Evolutionary conservation across 2,329 filamentous ascomycete genomes (phyloP).

Genomic region (Juglanconis oblonga): DNA sequence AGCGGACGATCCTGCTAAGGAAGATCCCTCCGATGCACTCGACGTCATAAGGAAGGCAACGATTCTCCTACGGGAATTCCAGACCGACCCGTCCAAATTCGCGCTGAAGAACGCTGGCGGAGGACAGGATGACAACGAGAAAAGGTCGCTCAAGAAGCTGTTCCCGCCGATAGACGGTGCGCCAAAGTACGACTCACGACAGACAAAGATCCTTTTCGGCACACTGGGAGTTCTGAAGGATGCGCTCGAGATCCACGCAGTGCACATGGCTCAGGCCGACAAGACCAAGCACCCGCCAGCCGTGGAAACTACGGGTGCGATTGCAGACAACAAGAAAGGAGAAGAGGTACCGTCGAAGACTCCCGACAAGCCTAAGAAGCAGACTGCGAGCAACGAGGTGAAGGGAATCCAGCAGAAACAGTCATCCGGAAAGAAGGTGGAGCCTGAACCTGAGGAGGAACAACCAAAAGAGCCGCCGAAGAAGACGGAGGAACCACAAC

Average conservation of each 20-base stretch:
- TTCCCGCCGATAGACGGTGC: conserved; percentile 9
- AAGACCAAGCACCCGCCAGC: neutral
- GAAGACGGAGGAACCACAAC: neutral
- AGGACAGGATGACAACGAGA: conserved; percentile 9
- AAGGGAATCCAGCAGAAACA: neutral
- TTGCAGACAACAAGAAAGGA: neutral
- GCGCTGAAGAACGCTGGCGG: neutral
- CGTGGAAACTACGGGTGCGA: no score
- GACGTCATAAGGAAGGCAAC: conserved; percentile 27
- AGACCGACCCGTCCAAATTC: conserved; percentile 11
- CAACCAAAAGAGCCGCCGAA: neutral
- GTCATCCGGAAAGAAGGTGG: neutral
- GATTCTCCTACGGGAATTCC: conserved; percentile 24
- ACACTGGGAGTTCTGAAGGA: conserved; percentile 36
- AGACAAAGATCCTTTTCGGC: conserved; percentile 33
- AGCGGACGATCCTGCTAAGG: no score
- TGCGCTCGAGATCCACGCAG: conserved; percentile 31
- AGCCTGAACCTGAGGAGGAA: neutral
- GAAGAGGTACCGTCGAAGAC: neutral
- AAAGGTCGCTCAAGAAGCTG: conserved; percentile 12
- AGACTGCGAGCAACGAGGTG: neutral
- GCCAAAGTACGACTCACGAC: conserved; percentile 18
- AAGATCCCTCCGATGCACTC: neutral
- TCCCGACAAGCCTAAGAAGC: neutral
- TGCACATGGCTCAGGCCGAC: conserved; percentile 7